phyloP scores from a whole-genome alignment of 1,139 yeast species.

The Hanseniaspora gamundiae region DNA sequence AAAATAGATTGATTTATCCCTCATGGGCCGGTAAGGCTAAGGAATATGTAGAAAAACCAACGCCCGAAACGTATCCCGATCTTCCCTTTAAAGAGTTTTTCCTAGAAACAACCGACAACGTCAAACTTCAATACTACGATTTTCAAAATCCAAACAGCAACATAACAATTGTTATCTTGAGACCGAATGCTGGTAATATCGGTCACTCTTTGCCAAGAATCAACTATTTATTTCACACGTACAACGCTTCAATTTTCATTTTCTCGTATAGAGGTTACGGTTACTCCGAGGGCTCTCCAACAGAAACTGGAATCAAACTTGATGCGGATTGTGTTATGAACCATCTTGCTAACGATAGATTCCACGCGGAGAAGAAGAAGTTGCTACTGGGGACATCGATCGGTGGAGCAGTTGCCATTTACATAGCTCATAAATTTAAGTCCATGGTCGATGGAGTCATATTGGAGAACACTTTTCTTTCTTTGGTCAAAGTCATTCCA shows the following conservation, averaged over 20 bases:
- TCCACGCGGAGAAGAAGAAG: constrained; percentile 33
- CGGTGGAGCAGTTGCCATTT: constrained; percentile 92
- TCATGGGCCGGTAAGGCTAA: constrained; percentile 70
- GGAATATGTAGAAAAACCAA: constrained; percentile 64
- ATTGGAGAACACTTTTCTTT: constrained; percentile 77
- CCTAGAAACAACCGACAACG: constrained; percentile 59
- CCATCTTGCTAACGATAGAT: constrained; percentile 39
- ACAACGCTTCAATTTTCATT: constrained; percentile 69
- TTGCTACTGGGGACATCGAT: constrained; percentile 79
- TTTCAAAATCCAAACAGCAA: constrained; percentile 30
- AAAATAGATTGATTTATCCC: constrained; percentile 66
- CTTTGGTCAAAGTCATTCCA: constrained; percentile 71
- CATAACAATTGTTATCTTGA: constrained; percentile 61
- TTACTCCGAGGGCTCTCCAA: constrained; percentile 62
- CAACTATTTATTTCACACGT: constrained; percentile 47
- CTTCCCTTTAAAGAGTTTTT: constrained; percentile 54
- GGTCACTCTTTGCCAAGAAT: constrained; percentile 87
- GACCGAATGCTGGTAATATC: constrained; percentile 95
- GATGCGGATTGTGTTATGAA: constrained; percentile 71
- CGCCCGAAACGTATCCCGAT: constrained; percentile 36
- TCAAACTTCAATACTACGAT: constrained; percentile 40
- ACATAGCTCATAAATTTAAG: constrained; percentile 53
- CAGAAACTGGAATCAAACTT: constrained; percentile 65
- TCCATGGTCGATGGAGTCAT: constrained; percentile 47
- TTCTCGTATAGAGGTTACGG: constrained; percentile 94